Conservation (phyloP, 805 yeast genomes). For the Pichia rugopelliculosa region DNA sequence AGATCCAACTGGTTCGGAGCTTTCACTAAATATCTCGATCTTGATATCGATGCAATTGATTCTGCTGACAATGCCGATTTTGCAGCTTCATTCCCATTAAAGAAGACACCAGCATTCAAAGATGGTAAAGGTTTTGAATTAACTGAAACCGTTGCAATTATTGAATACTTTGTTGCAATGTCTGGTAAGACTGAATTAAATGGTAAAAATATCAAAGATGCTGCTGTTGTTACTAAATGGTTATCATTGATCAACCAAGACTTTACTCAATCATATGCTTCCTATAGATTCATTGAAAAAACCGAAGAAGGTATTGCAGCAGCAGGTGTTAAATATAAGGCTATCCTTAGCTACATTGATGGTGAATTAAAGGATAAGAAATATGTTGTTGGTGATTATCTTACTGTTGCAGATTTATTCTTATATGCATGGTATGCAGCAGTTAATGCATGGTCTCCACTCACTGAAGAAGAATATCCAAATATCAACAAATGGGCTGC, state of each 20-base stretch:
- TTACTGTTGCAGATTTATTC: neutral
- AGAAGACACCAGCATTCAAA: constrained; percentile 53
- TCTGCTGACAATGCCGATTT: constrained; percentile 33
- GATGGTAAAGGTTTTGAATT: constrained; percentile 61
- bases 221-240: constrained; percentile 67
- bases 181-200: constrained; percentile 32
- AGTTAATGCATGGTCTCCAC: neutral
- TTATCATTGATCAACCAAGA: constrained; percentile 67
- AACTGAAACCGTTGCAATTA: constrained; percentile 56
- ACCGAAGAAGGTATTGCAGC: constrained; percentile 1
- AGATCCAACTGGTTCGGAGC: constrained; percentile 35
- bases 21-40: constrained; percentile 43
- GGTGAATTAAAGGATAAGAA: neutral
- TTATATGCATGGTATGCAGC: neutral
- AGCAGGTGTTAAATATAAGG: neutral
- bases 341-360: constrained; percentile 1
- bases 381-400: neutral
- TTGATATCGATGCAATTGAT: constrained; percentile 44
- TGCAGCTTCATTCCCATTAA: constrained; percentile 50
- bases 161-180: constrained; percentile 34
- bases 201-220: constrained; percentile 57
- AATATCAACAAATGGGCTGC: neutral
- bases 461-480: neutral
- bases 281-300: neutral
- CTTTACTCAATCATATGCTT: too few relatives aligned